These are phyloP conservation scores for Plasmodium inui DNA, from an alignment of 169 alveolate species.

Conservation along the genomic window DNA sequence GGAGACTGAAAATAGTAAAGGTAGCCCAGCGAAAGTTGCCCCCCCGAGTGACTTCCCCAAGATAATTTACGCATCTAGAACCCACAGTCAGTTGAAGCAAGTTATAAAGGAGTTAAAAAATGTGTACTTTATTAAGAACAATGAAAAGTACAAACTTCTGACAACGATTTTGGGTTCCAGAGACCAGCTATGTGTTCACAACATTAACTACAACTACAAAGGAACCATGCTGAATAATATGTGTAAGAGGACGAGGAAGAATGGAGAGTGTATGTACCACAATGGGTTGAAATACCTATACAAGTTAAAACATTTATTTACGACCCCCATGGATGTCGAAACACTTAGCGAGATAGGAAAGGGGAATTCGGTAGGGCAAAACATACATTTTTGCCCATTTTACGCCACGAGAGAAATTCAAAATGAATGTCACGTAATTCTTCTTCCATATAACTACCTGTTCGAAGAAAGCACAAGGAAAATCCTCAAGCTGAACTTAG, in stretches of 20 bases:
- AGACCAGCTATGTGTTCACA: conserved; percentile 92
- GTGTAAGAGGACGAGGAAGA: conserved; percentile 84
- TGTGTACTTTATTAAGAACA: conserved; percentile 80
- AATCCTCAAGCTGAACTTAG: conserved; percentile 84
- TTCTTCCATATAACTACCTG: conserved; percentile 94
- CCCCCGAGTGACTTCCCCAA: conserved; percentile 26
- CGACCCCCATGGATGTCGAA: conserved; percentile 91
- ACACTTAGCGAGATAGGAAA: conserved; percentile 84
- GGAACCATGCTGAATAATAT: conserved; percentile 85
- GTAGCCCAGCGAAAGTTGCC: conserved; percentile 63
- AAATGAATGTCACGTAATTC: conserved; percentile 87
- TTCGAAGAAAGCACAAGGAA: conserved; percentile 88
- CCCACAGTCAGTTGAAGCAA: conserved; percentile 94
- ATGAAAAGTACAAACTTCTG: conserved; percentile 86
- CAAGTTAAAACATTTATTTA: conserved; percentile 78
- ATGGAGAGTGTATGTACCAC: conserved; percentile 87
- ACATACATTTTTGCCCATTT: conserved; percentile 91
- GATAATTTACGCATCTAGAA: conserved; percentile 93
- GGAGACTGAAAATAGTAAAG: conserved; percentile 18
- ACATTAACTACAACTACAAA: conserved; percentile 80
- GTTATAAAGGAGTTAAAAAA: conserved; percentile 91
- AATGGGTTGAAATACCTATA: conserved; percentile 80
- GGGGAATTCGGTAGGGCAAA: conserved; percentile 83
- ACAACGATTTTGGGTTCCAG: conserved; percentile 92
- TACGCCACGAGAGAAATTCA: conserved; percentile 90